A percentile compares a stretch with the other conserved stretches of the same genome.
These are phyloP conservation scores for Nannochloropsis limnetica DNA, from an alignment of 352 stramenopile genomes.

Conservation along the genomic window DNA sequence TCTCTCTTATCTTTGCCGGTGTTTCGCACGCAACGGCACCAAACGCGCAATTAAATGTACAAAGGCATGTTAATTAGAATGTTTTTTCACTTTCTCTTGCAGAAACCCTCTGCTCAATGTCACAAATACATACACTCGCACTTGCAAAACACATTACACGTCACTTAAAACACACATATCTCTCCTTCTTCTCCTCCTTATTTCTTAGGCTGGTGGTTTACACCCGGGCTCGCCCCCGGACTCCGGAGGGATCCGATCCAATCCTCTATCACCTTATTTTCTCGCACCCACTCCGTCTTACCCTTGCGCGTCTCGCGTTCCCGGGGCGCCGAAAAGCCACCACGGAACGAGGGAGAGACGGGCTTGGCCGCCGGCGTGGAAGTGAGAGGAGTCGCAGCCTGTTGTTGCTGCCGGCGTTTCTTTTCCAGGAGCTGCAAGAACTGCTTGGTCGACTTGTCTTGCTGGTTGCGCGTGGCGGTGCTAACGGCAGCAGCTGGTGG, in stretches of 20 bases:
- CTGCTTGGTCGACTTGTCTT: conserved; percentile 20
- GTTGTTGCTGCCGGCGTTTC: background rate
- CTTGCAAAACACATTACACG: background rate
- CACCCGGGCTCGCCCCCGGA: background rate
- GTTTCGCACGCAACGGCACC: background rate
- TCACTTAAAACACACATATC: background rate
- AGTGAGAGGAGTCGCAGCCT: background rate
- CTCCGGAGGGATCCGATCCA: background rate
- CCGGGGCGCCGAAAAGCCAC: background rate
- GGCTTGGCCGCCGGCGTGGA: conserved; percentile 10
- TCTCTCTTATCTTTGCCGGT: background rate
- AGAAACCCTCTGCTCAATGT: background rate
- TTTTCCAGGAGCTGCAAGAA: conserved; percentile 17
- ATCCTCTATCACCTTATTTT: conserved; percentile 19
- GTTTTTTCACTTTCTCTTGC: background rate
- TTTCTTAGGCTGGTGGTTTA: background rate
- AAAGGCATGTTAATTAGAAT: background rate
- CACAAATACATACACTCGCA: background rate
- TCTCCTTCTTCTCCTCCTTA: background rate
- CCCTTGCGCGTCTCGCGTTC: conserved; percentile 31
- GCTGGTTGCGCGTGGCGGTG: background rate
- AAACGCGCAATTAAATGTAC: background rate
- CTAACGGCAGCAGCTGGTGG: background rate
- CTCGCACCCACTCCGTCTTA: conserved; percentile 1
- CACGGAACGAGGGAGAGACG: background rate